Base-by-base conservation (phyloP, 805 yeast species). In the Peterozyma xylosa region DNA sequence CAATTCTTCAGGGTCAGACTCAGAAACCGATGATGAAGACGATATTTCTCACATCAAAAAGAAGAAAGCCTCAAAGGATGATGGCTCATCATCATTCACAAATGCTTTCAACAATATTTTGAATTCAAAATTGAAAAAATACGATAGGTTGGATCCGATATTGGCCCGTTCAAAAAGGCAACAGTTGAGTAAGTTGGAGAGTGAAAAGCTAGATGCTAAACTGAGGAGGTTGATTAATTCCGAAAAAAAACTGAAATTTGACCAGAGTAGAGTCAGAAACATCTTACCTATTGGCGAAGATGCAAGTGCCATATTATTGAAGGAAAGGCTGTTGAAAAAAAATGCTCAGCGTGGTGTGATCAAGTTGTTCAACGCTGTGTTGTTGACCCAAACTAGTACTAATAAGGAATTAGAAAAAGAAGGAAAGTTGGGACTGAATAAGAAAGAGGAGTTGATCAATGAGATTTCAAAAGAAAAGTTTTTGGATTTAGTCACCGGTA, bases 381-480 rank as follows among this genome's bases (percentile, higher is more conserved):
- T 86, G 57, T 73, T 85, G 30, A 83, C 95, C 1, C 97, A 88
- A 62, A 74, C 76, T 11, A 71, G 68, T 46, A 76, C 88, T 2
- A 67, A 62, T 27, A 67, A 68, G 42, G 83, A 76, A 49, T 60
- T 78, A 2, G 53, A 61, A n/a, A 65, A 66, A 11, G 79, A 71
- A 16, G 57, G 43, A 36, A 66, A 62, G 21, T 77, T 73, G 41
- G 68, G 61, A 42, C 59, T 64, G 53, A 78, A 58, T 67, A 74
- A 72, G 59, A 68, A 74, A 52, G 82, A 82, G 51, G 76, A 80
- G 48, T 59, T 82, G 47, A 73, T 82, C 53, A 82, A 79, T 36
- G 96, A 89, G 54, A 73, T 90, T 43, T 83, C 96, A 5, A 91
- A 90, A 60, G 96, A 89, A 58, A 86, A 80, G 59, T 90, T 90